Base-by-base conservation (phyloP, 345 rosid species). In the Gynandropsis gynandra region DNA sequence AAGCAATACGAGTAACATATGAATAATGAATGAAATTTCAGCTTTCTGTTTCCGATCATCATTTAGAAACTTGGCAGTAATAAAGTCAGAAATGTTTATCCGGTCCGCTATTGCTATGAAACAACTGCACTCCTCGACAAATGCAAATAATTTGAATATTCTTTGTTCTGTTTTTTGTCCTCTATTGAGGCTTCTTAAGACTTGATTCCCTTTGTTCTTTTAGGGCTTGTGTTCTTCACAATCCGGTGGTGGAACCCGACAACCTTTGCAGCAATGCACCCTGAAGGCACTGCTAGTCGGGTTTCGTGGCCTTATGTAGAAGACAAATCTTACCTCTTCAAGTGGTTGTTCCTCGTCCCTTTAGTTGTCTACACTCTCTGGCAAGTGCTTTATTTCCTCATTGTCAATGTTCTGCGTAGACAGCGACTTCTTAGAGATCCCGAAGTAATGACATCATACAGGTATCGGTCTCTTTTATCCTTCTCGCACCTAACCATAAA, bases 371-470 rank as follows among this genome's bases (percentile, higher is more conserved):
- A 90, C 68, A 73, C 80, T 42, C 79, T 90, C 32, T 90, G 98
- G 98, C 98, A 90, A 68, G 74, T 62, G 35, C 87, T 90, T 45
- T 90, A 90, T 66, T 87, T 84, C 51, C 82, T 90, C 50, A 82
- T 90, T 32, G 98, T 90, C 66, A 68, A 90, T 68, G 98, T 90
- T 66, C 70, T 90, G 1, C 95, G 96, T 36, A 73, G 87, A 29
- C 98, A 90, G 67, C 77, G 98, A 72, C 71, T 90, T 50, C 59
- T 90, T 16, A 79, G 89, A 71, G 98, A 90, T 69, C 98, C 98
- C 50, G 98, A 90, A 77, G 98, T 90, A 52, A 90, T 90, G 98
- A 90, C 98, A 52, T 90, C 98, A 10, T 90, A 87, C 75, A 80
- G 98, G 98, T 87, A 54, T 17, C 41, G 13, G n/a, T 20, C 15